Conservation (phyloP, 495 filamentous ascomycete genomes). For the Hypomontagnella monticulosa region DNA sequence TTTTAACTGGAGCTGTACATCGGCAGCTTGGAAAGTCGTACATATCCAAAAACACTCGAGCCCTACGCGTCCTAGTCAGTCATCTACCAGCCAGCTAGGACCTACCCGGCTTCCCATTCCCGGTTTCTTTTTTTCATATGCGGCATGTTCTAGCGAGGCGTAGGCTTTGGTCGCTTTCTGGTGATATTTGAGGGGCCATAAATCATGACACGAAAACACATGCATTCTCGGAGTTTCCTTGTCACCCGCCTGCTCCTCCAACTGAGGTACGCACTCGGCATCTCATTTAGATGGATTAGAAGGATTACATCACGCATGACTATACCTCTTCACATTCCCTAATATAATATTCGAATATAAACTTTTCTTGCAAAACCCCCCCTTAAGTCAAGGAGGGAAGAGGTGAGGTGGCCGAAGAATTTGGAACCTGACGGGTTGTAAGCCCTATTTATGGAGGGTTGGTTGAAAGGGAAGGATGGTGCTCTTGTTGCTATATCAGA, state of each 20-base stretch:
- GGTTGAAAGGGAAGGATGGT: conserved; percentile 1
- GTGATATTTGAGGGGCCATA: conserved; percentile 43
- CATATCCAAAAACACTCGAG: conserved; percentile 21
- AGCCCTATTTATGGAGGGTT: no score
- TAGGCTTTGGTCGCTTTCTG: conserved; percentile 47
- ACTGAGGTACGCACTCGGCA: conserved; percentile 25
- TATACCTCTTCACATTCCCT: conserved; percentile 37
- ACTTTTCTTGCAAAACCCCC: conserved; percentile 10
- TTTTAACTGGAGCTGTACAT: conserved; percentile 58
- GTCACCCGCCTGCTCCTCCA: conserved; percentile 22
- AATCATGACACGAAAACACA: conserved; percentile 44
- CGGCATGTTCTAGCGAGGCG: conserved; percentile 51
- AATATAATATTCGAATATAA: conserved; percentile 43
- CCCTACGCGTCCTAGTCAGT: conserved; percentile 5
- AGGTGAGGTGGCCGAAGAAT: conserved; percentile 18
- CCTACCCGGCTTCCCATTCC: conserved; percentile 20
- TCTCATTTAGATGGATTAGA: conserved; percentile 44
- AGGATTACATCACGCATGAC: conserved; percentile 35
- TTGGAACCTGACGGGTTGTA: conserved; percentile 4
- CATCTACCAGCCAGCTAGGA: not conserved
- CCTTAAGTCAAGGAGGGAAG: conserved; percentile 1
- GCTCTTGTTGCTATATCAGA: conserved; percentile 9
- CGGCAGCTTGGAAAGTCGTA: conserved; percentile 26
- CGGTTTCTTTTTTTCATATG: conserved; percentile 34
- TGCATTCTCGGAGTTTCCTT: conserved; percentile 41